Base-by-base conservation (phyloP, 306 rosid species). In the Pterocarpus santalinus region DNA sequence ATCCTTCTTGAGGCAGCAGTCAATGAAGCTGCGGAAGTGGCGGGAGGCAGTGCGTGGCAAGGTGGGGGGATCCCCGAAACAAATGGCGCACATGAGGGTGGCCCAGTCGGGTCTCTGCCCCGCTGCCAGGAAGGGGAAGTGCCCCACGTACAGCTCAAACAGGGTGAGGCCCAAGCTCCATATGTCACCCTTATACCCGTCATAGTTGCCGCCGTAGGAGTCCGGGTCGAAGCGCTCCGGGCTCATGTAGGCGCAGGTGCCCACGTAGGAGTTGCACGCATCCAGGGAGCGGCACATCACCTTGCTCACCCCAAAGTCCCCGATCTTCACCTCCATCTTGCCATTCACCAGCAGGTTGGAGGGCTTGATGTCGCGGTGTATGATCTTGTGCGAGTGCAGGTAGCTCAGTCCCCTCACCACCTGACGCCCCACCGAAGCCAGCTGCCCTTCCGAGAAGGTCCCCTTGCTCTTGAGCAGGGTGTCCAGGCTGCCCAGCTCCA, bases 91-190 rank as follows among this genome's bases (percentile, higher is more conserved):
- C 97, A 92, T 92, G 5, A 91, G 87, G 34, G 97, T 87, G 8
- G 94, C 90, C 97, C 97, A 93, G 43, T 91, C 92, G 72, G 95
- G 97, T 38, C 96, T 84, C 49, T 93, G 91, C 47, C 94, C 97
- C 41, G 84, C 63, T 0, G 90, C 88, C 34, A 91, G 87, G 16
- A 91, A 82, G 0, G 97, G 97, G 4, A 91, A 91, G 56, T 93
- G 94, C 5, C 96, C 97, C 84, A 93, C 65, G 13, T 85, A 93
- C 2, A 93, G 90, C 84, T 93, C 96, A 69, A 91, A 87, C 2
- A 93, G 80, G 16, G 96, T 91, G 4, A 93, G 43, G 1, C 96
- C 97, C 76, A 93, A 73, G 49, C 97, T 93, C 97, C 97, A 93
- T 4, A 93, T 81, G 33, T 93, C 97, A 1, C 87, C 87, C 1